Conservation (phyloP, 306 rosid genomes). For the barrel medic (Medicago truncatula) region DNA sequence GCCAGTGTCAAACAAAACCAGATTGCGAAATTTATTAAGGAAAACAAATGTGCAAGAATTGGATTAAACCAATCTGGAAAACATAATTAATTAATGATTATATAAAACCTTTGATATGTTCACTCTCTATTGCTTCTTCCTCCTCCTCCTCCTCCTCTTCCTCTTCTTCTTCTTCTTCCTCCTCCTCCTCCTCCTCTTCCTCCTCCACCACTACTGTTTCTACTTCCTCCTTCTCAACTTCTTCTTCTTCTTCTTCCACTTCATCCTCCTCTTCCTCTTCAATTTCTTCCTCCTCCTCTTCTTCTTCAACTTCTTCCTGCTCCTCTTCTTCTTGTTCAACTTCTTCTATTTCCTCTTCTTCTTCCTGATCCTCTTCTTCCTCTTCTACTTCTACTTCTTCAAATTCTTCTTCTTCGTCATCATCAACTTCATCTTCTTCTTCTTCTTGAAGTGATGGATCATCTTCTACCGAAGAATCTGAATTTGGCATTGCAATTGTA, state of each 20-base stretch:
- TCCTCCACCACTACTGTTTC: slow-evolving; percentile 31
- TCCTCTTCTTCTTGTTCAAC: slow-evolving; percentile 17
- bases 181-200: background rate
- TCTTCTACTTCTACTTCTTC: slow-evolving; percentile 27
- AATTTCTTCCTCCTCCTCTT: background rate
- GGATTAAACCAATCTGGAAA: background rate
- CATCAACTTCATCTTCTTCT: background rate
- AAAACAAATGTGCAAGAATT: background rate
- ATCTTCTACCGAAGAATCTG: slow-evolving; percentile 33
- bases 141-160: background rate
- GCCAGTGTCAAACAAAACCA: slow-evolving; percentile 1
- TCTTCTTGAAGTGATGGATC: slow-evolving; percentile 45
- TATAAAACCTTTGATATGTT: slow-evolving; percentile 43
- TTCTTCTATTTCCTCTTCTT: background rate
- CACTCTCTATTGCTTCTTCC: background rate
- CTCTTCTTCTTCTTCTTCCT: background rate
- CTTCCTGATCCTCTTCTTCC: slow-evolving; percentile 25
- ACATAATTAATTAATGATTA: background rate
- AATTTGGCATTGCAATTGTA: slow-evolving; percentile 43
- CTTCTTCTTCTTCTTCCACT: slow-evolving; percentile 26
- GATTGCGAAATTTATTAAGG: background rate
- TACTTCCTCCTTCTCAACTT: background rate
- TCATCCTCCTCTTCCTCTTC: slow-evolving; percentile 14
- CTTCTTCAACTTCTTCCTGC: slow-evolving; percentile 32
- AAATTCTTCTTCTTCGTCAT: slow-evolving; percentile 1